Conservation (phyloP, 2,329 filamentous ascomycete genomes). For the Penicillium polonicum region DNA sequence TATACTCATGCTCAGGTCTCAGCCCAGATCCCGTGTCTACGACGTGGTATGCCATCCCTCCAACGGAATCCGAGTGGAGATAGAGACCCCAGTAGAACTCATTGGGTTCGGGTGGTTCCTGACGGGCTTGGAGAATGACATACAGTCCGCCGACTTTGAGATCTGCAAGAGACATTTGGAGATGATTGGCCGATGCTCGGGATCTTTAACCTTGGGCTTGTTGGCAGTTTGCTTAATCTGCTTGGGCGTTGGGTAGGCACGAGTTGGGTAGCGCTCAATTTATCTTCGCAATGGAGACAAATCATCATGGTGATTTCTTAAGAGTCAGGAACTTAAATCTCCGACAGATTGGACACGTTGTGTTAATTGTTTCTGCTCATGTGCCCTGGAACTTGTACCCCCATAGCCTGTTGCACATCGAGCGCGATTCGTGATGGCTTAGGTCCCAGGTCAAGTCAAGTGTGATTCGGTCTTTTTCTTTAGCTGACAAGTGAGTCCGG, state of each 20-base stretch:
- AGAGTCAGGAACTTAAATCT: neutral
- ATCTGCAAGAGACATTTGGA: constrained; percentile 1
- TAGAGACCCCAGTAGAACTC: constrained; percentile 36
- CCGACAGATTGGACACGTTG: neutral
- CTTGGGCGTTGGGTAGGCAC: neutral
- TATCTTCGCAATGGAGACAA: neutral
- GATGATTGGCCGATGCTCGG: neutral
- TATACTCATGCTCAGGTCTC: constrained; percentile 21
- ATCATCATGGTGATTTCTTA: neutral
- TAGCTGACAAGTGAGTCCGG: neutral
- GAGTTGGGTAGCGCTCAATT: neutral
- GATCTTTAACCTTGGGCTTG: neutral
- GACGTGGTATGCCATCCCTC: constrained; percentile 27
- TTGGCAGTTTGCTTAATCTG: neutral
- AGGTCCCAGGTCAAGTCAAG: neutral
- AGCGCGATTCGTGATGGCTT: neutral
- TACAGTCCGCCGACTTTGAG: constrained; percentile 19
- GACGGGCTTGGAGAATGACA: constrained; percentile 27
- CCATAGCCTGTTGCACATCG: neutral
- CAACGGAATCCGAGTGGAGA: constrained; percentile 15
- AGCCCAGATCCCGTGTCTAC: constrained; percentile 19
- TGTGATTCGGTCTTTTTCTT: neutral
- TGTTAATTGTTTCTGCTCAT: neutral
- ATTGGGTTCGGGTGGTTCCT: constrained; percentile 25
- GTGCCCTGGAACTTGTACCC: neutral